A percentile compares a stretch with the other conserved stretches of the same genome.
Evolutionary conservation across 1,284 basidiomycete genomes (phyloP).

Genomic region (Rhodotorula sp.): DNA sequence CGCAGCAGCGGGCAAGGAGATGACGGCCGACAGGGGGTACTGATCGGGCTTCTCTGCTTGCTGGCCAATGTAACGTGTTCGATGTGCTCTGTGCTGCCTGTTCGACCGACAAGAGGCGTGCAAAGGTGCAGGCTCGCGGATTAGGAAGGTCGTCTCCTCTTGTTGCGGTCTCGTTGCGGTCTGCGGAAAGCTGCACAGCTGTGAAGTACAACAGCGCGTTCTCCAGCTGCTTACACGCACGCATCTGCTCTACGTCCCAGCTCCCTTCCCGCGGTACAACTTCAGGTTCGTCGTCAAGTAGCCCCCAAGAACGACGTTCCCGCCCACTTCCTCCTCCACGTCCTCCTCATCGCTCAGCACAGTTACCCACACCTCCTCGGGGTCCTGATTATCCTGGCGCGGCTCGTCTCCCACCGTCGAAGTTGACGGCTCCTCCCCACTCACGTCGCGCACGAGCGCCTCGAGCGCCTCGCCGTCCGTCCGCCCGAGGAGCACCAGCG

Average conservation of each 20-base stretch:
- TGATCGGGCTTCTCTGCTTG: neutral
- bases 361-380: slow-evolving; percentile 32
- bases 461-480: slow-evolving; percentile 27
- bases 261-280: slow-evolving; percentile 2
- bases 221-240: neutral
- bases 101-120: too few species aligned
- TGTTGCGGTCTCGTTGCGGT: too few species aligned
- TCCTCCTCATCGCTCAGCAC: slow-evolving; percentile 42
- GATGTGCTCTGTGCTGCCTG: too few species aligned
- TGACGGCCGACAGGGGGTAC: slow-evolving; percentile 41
- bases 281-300: slow-evolving; percentile 31
- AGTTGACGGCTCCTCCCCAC: neutral
- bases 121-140: too few species aligned
- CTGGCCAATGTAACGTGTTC: too few species aligned
- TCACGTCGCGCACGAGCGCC: slow-evolving; percentile 10
- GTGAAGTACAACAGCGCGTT: neutral
- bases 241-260: neutral
- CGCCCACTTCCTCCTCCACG: slow-evolving; percentile 42
- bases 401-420: neutral
- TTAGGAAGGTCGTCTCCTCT: neutral
- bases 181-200: neutral
- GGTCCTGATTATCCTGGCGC: neutral
- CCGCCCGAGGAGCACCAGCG: slow-evolving; percentile 34
- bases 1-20: slow-evolving; percentile 21
- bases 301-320: slow-evolving; percentile 28